Evolutionary conservation across 768 basidiomycete species (phyloP).

Genomic region (Lentinula sp.): DNA sequence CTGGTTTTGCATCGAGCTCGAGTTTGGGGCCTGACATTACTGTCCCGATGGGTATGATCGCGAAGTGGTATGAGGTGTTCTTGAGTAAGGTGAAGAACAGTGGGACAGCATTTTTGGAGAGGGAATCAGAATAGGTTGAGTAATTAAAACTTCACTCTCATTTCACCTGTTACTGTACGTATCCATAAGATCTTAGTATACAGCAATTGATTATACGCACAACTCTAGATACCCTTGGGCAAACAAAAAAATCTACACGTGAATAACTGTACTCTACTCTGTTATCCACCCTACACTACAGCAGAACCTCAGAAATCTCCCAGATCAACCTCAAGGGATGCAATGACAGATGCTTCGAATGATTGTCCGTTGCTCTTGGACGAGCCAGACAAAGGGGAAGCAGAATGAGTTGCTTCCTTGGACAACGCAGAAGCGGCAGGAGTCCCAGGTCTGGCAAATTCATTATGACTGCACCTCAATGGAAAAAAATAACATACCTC

Average conservation of each 20-base stretch:
- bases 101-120: slow-evolving; percentile 61
- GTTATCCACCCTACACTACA: not conserved
- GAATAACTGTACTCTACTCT: not conserved
- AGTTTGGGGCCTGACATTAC: slow-evolving; percentile 41
- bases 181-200: too few relatives aligned
- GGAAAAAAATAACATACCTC: slow-evolving; percentile 38
- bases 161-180: too few relatives aligned
- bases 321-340: slow-evolving; percentile 68
- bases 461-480: slow-evolving; percentile 4
- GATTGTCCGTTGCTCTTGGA: slow-evolving; percentile 29
- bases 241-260: not conserved
- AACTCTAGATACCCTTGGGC: too few relatives aligned
- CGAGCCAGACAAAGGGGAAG: slow-evolving; percentile 20
- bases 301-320: slow-evolving; percentile 59
- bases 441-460: slow-evolving; percentile 24
- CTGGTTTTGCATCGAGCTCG: slow-evolving; percentile 50
- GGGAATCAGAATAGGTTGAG: slow-evolving; percentile 22
- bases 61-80: slow-evolving; percentile 70
- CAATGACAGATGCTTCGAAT: slow-evolving; percentile 54
- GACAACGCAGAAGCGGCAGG: slow-evolving; percentile 44
- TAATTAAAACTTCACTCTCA: not conserved
- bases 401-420: slow-evolving; percentile 28
- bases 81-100: slow-evolving; percentile 49
- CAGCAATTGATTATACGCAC: too few relatives aligned
- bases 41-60: slow-evolving; percentile 58